These are phyloP conservation scores for Plicaturopsis crispa DNA, from an alignment of 768 basidiomycete species.

Conservation along the genomic window DNA sequence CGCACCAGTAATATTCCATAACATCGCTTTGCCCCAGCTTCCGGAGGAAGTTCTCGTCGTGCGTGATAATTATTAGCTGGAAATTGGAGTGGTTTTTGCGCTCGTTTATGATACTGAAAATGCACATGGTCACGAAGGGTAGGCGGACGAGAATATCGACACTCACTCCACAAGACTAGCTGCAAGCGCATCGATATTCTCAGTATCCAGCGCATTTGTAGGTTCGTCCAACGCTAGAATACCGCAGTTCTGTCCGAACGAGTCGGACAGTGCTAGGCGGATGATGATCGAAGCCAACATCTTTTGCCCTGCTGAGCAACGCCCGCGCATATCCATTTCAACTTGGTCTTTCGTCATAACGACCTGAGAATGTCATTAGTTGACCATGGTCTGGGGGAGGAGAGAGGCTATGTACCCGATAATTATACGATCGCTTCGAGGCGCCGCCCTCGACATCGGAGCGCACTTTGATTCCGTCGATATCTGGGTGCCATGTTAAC, in stretches of 20 bases:
- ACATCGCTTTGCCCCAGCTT: conserved; percentile 86
- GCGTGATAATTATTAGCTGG: conserved; percentile 95
- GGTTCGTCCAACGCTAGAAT: conserved; percentile 97
- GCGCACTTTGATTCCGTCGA: conserved; percentile 92
- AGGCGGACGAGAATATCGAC: not conserved
- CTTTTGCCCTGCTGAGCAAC: conserved; percentile 98
- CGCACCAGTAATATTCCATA: conserved; percentile 94
- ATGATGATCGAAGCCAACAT: conserved; percentile 98
- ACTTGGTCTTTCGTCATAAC: conserved; percentile 99
- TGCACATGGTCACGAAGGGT: conserved; percentile 4
- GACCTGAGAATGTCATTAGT: conserved; percentile 44
- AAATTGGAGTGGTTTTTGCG: conserved; percentile 86
- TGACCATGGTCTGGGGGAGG: not conserved
- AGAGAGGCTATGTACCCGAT: conserved; percentile 57
- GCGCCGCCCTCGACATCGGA: conserved; percentile 89
- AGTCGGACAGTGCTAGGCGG: conserved; percentile 92
- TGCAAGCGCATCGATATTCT: conserved; percentile 94
- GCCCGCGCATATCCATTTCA: conserved; percentile 99
- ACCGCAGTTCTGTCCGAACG: conserved; percentile 96
- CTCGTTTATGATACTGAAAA: conserved; percentile 85
- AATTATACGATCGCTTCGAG: conserved; percentile 94
- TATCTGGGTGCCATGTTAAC: conserved; percentile 50
- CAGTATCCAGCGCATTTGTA: conserved; percentile 92
- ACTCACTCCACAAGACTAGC: conserved; percentile 86
- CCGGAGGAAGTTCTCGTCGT: conserved; percentile 91